phyloP scores from a whole-genome alignment of 495 filamentous ascomycete species.

The Penicillium cosmopolitanum region DNA sequence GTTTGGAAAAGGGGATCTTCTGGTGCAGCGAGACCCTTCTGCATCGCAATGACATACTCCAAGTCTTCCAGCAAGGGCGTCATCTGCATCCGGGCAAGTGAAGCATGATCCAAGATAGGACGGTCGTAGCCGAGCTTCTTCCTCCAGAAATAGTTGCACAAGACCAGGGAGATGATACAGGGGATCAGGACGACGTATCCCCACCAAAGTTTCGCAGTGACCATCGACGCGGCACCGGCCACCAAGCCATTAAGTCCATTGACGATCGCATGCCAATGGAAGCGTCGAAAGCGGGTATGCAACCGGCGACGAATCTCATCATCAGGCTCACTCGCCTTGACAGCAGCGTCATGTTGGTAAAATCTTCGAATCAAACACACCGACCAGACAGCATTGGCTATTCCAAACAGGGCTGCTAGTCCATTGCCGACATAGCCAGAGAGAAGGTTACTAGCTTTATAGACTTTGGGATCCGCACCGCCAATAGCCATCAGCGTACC shows the following conservation, averaged over 20 bases:
- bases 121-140: slow-evolving; percentile 50
- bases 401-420: slow-evolving; percentile 45
- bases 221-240: slow-evolving; percentile 53
- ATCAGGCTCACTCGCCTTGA: slow-evolving; percentile 14
- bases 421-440: slow-evolving; percentile 55
- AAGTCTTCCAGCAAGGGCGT: slow-evolving; percentile 34
- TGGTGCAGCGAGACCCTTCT: slow-evolving; percentile 20
- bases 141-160: slow-evolving; percentile 52
- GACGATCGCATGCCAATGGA: slow-evolving; percentile 45
- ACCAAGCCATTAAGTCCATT: slow-evolving; percentile 49
- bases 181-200: slow-evolving; percentile 54
- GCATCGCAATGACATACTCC: slow-evolving; percentile 33
- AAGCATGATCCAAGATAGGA: slow-evolving; percentile 26
- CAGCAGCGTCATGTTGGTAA: slow-evolving; percentile 31
- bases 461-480: slow-evolving; percentile 45
- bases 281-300: slow-evolving; percentile 35
- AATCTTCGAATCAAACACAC: slow-evolving; percentile 41
- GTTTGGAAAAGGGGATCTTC: slow-evolving; percentile 16
- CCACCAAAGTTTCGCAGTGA: slow-evolving; percentile 53
- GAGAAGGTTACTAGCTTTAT: slow-evolving; percentile 48
- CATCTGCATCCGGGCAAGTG: slow-evolving; percentile 19
- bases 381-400: slow-evolving; percentile 51
- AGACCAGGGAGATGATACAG: slow-evolving; percentile 46
- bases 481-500: slow-evolving; percentile 56
- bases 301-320: slow-evolving; percentile 32